Conservation (phyloP, 1,284 basidiomycete genomes). For the Papiliotrema fonsecae region DNA sequence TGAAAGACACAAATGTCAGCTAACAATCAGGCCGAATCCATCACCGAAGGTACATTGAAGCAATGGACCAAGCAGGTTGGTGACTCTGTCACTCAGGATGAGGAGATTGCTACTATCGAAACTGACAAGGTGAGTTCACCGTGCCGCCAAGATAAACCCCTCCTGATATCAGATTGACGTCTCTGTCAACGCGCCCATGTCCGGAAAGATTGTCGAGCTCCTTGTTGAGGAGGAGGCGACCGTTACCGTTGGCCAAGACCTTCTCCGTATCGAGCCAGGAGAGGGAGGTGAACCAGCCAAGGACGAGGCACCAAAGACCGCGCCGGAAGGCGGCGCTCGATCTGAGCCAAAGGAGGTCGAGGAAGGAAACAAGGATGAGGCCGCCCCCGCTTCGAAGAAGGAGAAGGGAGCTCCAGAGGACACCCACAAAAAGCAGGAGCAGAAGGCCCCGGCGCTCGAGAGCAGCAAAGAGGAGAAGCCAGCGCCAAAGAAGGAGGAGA, state of each 20-base stretch:
- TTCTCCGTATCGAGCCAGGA: constrained; percentile 86
- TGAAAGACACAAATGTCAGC: neutral
- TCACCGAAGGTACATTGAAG: constrained; percentile 95
- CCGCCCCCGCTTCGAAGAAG: constrained; percentile 44
- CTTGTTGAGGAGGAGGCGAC: constrained; percentile 90
- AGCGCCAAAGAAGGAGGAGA: constrained; percentile 48
- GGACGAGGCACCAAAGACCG: constrained; percentile 23
- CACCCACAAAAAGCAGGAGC: constrained; percentile 48
- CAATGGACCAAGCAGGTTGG: constrained; percentile 93
- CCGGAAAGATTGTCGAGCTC: constrained; percentile 82
- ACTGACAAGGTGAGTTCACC: constrained; percentile 82
- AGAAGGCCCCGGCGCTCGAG: constrained; percentile 53
- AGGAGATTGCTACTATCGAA: constrained; percentile 97
- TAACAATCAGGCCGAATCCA: constrained; percentile 70
- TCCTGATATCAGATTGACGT: constrained; percentile 75
- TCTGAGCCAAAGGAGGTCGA: constrained; percentile 48
- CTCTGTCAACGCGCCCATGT: constrained; percentile 85
- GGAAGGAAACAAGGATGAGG: constrained; percentile 46
- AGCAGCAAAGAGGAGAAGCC: constrained; percentile 52
- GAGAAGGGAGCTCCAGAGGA: constrained; percentile 47
- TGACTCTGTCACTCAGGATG: constrained; percentile 83
- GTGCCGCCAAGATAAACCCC: neutral
- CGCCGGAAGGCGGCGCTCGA: constrained; percentile 44
- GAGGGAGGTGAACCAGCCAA: constrained; percentile 54
- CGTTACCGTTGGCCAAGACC: constrained; percentile 89